Conservation (phyloP, 208 protist genomes). For the Wallacemonas sp. region DNA sequence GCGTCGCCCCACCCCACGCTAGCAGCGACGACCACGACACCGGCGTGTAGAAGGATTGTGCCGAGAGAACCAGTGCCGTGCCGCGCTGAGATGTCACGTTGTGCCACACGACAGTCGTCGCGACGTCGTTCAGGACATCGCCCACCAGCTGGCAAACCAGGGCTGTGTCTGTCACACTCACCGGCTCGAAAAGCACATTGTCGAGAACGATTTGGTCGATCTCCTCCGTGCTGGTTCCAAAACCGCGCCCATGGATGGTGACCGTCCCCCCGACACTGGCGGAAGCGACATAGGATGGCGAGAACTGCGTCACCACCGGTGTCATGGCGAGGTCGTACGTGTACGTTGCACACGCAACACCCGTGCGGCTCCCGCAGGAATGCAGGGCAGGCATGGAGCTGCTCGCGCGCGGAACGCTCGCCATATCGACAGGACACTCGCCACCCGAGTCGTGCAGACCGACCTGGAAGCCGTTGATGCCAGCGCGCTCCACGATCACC, state of each 20-base stretch:
- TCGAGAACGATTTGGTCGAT: slow-evolving; percentile 27
- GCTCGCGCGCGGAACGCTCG: not conserved
- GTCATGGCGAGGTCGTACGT: slow-evolving; percentile 21
- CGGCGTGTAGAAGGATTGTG: slow-evolving; percentile 33
- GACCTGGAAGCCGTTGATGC: slow-evolving; percentile 39
- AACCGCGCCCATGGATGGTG: slow-evolving; percentile 20
- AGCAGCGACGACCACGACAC: slow-evolving; percentile 45
- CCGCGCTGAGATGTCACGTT: slow-evolving; percentile 12
- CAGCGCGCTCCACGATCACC: slow-evolving; percentile 11
- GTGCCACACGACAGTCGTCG: slow-evolving; percentile 17
- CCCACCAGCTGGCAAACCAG: slow-evolving; percentile 30
- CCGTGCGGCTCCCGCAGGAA: slow-evolving; percentile 29
- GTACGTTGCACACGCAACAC: slow-evolving; percentile 31
- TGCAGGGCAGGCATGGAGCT: slow-evolving; percentile 17
- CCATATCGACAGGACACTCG: slow-evolving; percentile 39
- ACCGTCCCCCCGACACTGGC: slow-evolving; percentile 15
- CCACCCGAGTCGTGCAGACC: slow-evolving; percentile 28
- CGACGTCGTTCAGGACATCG: slow-evolving; percentile 11
- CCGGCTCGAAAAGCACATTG: slow-evolving; percentile 19
- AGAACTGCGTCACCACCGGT: slow-evolving; percentile 32
- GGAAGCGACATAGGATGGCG: slow-evolving; percentile 12
- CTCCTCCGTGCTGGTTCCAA: slow-evolving; percentile 23
- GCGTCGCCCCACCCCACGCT: slow-evolving; percentile 25
- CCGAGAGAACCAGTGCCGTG: slow-evolving; percentile 22
- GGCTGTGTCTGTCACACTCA: slow-evolving; percentile 16